Base-by-base conservation (phyloP, 2,329 filamentous ascomycete genomes). In the Lachnellula willkommii region DNA sequence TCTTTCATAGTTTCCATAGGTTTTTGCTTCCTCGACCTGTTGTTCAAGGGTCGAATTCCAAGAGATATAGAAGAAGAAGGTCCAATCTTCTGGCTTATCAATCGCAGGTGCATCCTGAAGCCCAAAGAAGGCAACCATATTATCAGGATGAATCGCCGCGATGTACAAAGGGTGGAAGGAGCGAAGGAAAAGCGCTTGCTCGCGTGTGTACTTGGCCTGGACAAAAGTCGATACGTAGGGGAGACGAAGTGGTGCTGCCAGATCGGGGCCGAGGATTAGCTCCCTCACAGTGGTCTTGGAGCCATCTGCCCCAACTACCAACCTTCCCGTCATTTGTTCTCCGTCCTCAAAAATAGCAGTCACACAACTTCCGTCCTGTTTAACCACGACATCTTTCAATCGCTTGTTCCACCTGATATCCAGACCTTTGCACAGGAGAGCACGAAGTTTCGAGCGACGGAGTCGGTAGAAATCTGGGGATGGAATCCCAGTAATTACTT, bases 21-120 rank as follows among this genome's bases (percentile, higher is more conserved):
- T 63, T 14, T 61, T 60, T 12, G 64, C 66, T 43, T 72, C 73
- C 37, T 65, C 64, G 9, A 70, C 69, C 57, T 78, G 75, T 57
- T 76, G 71, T 51, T 75, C 70, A 1, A 73, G 28, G 36, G 63
- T 68, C 9, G 65, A 70, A 17, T 52, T 60, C 73, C 74, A 77
- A 11, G 75, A 77, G 50, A 78, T 74, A 62, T 79, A 79, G 66
- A 74, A 77, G 64, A 74, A 74, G 60, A 77, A 77, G 3, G 69
- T 70, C 75, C 74, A 76, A 5, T 65, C 66, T 22, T 73, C 72
- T 1, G 74, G 75, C 9, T 70, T 62, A 17, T 70, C 64, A 14
- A 67, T 58, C 46, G 72, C 67, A 2, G 70, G 65, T 5, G 68
- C 74, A 59, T 76, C 70, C 32, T 77, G 74, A 56, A 73, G 67